Evolutionary conservation across 2,329 filamentous ascomycete species (phyloP), one percentile per base, ranked within the genome.

Genomic region (Colletotrichum sp.): DNA sequence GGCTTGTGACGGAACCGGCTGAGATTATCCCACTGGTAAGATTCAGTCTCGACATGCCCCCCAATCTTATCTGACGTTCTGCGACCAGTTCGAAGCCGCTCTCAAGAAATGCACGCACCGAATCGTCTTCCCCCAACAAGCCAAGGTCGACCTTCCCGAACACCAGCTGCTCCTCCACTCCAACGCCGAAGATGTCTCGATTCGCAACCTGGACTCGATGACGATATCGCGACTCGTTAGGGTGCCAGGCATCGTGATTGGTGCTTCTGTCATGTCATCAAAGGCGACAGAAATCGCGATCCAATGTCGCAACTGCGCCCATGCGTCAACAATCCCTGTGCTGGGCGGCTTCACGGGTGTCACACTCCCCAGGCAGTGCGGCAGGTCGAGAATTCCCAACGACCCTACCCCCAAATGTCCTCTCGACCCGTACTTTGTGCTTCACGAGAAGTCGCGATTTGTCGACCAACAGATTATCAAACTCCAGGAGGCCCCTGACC

Each of bases 401-500:
- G 95, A 97, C 59, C 87, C 88, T 3, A 89, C 90, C 2, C 92
- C 94, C 48, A 92, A 94, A 80, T 99, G 97, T 81, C 96, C 96
- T 1, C 86, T 99, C 76, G 97, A 99, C 81, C 97, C 97, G 18
- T 99, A 98, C 86, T 98, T 97, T 81, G 95, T 99, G 73, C 90
- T 97, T 74, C 97, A 99, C 82, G 97, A 99, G 84, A 96, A 94
- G 83, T 98, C 95, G 48, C 92, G 93, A 77, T 99, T 99, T 82
- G 96, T 98, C 80, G 97, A 99, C 81, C 97, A 99, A 85, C 97
- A 99, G 84, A 95, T 99, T 75, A 94, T 99, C 83, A 99, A 99
- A 85, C 91, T 99, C 21, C 97, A 99, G 83, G 97, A 99, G 85
- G 97, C 96, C 0, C 97, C 97, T 2, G 97, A 99, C 81, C 96